These are phyloP conservation scores for Quercus bicolor DNA, from an alignment of 306 rosid genomes.

Conservation along the genomic window DNA sequence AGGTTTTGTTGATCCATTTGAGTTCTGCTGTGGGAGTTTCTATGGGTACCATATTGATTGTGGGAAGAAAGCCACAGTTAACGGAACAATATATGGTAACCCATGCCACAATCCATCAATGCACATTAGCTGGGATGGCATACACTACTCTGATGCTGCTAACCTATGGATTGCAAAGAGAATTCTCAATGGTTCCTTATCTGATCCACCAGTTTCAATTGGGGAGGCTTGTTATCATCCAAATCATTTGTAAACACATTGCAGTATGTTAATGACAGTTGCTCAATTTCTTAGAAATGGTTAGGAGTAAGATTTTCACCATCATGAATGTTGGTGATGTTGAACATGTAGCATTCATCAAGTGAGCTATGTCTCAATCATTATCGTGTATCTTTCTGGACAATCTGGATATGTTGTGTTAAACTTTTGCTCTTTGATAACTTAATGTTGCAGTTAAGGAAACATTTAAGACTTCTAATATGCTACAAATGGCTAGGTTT, in stretches of 20 bases:
- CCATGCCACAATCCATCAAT: conserved; percentile 67
- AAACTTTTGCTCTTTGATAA: neutral
- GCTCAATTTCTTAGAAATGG: neutral
- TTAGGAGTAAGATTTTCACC: neutral
- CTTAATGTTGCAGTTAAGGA: neutral
- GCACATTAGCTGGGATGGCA: conserved; percentile 87
- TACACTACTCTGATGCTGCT: conserved; percentile 82
- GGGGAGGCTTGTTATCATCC: conserved; percentile 47
- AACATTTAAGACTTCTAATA: neutral
- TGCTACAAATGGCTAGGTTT: no score
- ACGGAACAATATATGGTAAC: conserved; percentile 72
- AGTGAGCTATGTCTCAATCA: no score
- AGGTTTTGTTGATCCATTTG: conserved; percentile 76
- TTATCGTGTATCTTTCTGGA: neutral
- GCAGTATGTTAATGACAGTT: neutral
- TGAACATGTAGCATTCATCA: neutral
- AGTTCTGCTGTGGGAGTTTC: conserved; percentile 84
- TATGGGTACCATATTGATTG: conserved; percentile 59
- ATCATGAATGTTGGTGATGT: neutral
- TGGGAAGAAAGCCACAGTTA: conserved; percentile 55
- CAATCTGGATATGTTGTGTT: neutral
- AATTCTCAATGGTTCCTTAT: conserved; percentile 53
- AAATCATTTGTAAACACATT: conserved; percentile 1
- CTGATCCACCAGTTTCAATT: conserved; percentile 67
- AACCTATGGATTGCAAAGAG: conserved; percentile 52